phyloP scores from a whole-genome alignment of 2,329 filamentous ascomycete genomes.

The Cyphellophora europaea region DNA sequence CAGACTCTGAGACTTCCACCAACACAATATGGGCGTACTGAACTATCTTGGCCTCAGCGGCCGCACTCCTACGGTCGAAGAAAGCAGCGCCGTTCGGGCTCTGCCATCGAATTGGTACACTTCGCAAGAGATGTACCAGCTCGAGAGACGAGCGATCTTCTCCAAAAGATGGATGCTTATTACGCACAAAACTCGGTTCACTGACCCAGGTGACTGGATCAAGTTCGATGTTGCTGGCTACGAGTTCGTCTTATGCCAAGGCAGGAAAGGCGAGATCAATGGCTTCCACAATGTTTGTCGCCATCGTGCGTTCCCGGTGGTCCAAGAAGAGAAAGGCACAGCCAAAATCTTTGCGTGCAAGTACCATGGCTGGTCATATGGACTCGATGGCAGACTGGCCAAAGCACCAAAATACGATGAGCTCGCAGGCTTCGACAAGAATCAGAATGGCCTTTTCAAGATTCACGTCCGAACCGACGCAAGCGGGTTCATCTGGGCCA shows the following conservation, averaged over 20 bases:
- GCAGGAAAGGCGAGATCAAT: conserved; percentile 44
- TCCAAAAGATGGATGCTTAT: conserved; percentile 38
- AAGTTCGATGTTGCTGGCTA: conserved; percentile 33
- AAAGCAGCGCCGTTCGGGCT: conserved; percentile 3
- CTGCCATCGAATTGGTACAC: conserved; percentile 46
- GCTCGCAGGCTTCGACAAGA: conserved; percentile 48
- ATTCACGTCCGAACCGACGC: conserved; percentile 9
- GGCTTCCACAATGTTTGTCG: conserved; percentile 57
- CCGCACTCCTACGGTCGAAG: conserved; percentile 1
- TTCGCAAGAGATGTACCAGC: conserved; percentile 38
- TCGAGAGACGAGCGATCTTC: conserved; percentile 42
- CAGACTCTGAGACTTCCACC: no score
- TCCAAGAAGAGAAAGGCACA: conserved; percentile 22
- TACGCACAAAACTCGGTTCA: conserved; percentile 34
- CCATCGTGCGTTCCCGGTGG: conserved; percentile 49
- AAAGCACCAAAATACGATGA: conserved; percentile 52
- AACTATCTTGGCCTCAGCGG: conserved; percentile 12
- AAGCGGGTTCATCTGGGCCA: conserved; percentile 13
- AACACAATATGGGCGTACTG: no score
- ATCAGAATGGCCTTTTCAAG: conserved; percentile 43
- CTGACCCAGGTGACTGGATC: conserved; percentile 35
- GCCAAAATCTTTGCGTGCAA: conserved; percentile 45
- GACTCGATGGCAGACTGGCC: conserved; percentile 46
- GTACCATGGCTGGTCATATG: conserved; percentile 57
- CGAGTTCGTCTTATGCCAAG: conserved; percentile 43